A percentile compares a stretch with the other conserved stretches of the same genome.
phyloP scores from a whole-genome alignment of 345 rosid species.

The Populus ilicifolia region DNA sequence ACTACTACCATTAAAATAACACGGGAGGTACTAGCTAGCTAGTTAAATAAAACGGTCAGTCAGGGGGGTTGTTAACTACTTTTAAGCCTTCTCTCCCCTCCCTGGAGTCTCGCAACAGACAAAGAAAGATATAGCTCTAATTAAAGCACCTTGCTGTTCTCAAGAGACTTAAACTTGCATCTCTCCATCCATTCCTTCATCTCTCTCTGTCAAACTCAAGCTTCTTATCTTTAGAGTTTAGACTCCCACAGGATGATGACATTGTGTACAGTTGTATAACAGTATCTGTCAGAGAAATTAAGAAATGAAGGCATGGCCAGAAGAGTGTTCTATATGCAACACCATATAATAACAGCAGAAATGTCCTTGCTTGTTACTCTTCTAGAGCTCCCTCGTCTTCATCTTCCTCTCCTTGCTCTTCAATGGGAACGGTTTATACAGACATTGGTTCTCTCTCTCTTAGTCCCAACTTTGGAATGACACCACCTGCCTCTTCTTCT shows the following conservation, averaged over 20 bases:
- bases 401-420: background rate
- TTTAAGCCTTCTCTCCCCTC: background rate
- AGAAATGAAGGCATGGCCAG: slow-evolving; percentile 32
- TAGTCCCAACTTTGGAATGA: slow-evolving; percentile 19
- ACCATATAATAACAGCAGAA: slow-evolving; percentile 9
- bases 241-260: slow-evolving; percentile 29
- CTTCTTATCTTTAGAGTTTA: slow-evolving; percentile 6
- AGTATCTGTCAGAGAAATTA: slow-evolving; percentile 38
- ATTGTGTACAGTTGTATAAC: slow-evolving; percentile 40
- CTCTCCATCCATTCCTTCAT: background rate
- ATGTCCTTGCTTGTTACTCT: slow-evolving; percentile 1
- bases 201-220: slow-evolving; percentile 1
- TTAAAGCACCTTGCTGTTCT: slow-evolving; percentile 8
- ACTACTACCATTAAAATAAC: background rate
- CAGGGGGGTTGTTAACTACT: slow-evolving; percentile 9
- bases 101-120: background rate
- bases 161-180: background rate
- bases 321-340: slow-evolving; percentile 21
- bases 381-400: slow-evolving; percentile 16
- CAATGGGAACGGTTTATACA: slow-evolving; percentile 32
- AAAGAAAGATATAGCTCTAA: background rate
- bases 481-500: slow-evolving; percentile 18
- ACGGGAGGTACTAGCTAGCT: background rate
- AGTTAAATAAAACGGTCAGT: background rate
- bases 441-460: slow-evolving; percentile 54